Base-by-base conservation (phyloP, 495 filamentous ascomycete species). In the Halenospora varia region DNA sequence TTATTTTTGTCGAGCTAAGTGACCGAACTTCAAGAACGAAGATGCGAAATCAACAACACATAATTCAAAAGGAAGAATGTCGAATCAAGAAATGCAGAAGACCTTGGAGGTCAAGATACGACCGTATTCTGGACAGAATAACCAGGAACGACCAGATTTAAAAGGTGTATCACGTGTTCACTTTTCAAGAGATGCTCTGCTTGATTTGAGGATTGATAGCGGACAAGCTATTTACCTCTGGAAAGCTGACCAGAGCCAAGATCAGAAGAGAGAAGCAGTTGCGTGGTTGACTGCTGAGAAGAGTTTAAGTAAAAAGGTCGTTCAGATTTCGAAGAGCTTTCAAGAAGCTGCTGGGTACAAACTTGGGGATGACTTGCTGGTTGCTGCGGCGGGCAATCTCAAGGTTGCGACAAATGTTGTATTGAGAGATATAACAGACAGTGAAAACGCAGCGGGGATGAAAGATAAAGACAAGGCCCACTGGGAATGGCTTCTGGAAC, bases 401-500 rank as follows among this genome's bases (percentile, higher is more conserved):
- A 57, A 78, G 17, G 26, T 58, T 22, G 75, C 79, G 45, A 66
- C 73, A 26, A 65, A 66, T 2, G 70, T 87, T 25, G 63, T 66
- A 2, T 60, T 89, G 3, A 68, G 66, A 29, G 85, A 88, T 56
- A 70, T 77, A 42, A 76, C 77, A 0, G 52, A 53, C 2, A 10
- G 25, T 25, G 56, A 57, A 15, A 22, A 23, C 13, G 17, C 41
- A 25, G 22, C 39, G 22, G 54, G 58, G 26, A 39, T 67, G 46
- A 39, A 41, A 18, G 69, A 74, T 17, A 61, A 62, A 6, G 84
- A 87, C 29, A 73, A 70, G 53, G 63, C 71, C 18, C 75, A 81
- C 60, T 91, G 88, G 88, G 78, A 78, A 61, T 86, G 84, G 78
- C 75, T 77, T 62, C 64, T 88, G 44, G 77, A 82, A 62, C 77